A percentile compares a stretch with the other conserved stretches of the same genome.
Conservation (phyloP, 768 basidiomycete genomes). For the Mycena kentingensis region DNA sequence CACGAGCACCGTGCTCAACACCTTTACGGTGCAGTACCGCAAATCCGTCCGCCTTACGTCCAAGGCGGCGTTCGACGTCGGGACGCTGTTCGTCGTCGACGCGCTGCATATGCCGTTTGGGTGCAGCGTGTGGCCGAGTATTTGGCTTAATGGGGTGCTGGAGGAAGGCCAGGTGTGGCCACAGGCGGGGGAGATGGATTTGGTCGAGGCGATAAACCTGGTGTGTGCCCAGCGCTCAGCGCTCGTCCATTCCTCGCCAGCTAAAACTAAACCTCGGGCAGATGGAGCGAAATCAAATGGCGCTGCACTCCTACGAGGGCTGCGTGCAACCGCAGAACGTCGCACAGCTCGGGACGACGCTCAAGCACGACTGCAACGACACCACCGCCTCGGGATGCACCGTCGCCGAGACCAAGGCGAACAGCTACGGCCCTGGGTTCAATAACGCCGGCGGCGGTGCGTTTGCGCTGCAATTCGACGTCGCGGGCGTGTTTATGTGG, state of each 20-base stretch:
- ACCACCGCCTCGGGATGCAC: constrained; percentile 63
- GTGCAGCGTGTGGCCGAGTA: constrained; percentile 55
- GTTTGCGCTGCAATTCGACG: constrained; percentile 72
- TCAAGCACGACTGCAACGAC: constrained; percentile 48
- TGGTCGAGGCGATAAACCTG: constrained; percentile 20
- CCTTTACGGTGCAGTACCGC: constrained; percentile 13
- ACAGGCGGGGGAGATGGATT: constrained; percentile 49
- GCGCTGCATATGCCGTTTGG: constrained; percentile 51
- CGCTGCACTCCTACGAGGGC: constrained; percentile 12
- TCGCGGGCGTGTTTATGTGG: constrained; percentile 42
- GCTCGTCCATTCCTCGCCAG: too few species aligned
- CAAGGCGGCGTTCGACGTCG: constrained; percentile 43
- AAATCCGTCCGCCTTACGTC: constrained; percentile 20
- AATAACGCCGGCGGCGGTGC: constrained; percentile 70
- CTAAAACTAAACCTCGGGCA: background rate
- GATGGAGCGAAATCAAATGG: constrained; percentile 20
- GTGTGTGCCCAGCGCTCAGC: constrained; percentile 1
- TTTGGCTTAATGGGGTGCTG: constrained; percentile 42
- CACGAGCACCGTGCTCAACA: constrained; percentile 29
- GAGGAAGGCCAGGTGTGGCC: constrained; percentile 46
- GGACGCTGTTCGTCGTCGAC: constrained; percentile 48
- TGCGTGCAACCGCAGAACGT: constrained; percentile 15
- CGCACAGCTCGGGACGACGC: background rate
- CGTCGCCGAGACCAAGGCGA: constrained; percentile 56
- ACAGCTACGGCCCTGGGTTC: constrained; percentile 70